phyloP scores from a whole-genome alignment of 805 yeast species.

The Cyberlindnera euphorbiae region DNA sequence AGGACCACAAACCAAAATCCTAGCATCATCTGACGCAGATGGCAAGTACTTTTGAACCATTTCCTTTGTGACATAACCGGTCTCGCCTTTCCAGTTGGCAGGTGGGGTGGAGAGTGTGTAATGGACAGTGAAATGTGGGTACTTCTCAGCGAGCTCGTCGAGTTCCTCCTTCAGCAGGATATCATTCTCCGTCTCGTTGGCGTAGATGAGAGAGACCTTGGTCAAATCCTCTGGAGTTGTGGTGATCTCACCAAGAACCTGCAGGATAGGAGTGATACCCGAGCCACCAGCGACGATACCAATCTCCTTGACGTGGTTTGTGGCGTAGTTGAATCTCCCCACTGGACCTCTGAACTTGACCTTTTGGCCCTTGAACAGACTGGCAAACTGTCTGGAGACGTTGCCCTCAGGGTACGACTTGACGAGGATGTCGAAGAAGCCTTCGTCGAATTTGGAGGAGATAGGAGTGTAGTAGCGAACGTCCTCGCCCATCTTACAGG shows the following conservation, averaged over 20 bases:
- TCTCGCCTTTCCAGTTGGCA: slow-evolving; percentile 48
- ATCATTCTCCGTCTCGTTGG: slow-evolving; percentile 74
- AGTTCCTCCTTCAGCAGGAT: slow-evolving; percentile 67
- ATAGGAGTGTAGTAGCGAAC: slow-evolving; percentile 75
- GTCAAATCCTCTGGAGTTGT: slow-evolving; percentile 67
- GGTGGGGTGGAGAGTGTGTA: slow-evolving; percentile 55
- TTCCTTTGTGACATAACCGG: slow-evolving; percentile 58
- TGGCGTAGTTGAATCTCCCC: slow-evolving; percentile 59
- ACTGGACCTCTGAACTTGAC: slow-evolving; percentile 77
- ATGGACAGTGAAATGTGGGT: slow-evolving; percentile 57
- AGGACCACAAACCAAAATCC: slow-evolving; percentile 73
- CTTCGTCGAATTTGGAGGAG: slow-evolving; percentile 62
- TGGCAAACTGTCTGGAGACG: slow-evolving; percentile 64
- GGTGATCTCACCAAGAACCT: slow-evolving; percentile 65
- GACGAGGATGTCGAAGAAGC: slow-evolving; percentile 71
- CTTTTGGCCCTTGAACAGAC: slow-evolving; percentile 56
- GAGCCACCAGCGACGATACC: slow-evolving; percentile 81
- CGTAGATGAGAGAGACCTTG: slow-evolving; percentile 56
- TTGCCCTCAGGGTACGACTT: slow-evolving; percentile 71
- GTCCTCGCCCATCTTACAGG: slow-evolving; percentile 42
- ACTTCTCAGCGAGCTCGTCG: slow-evolving; percentile 60
- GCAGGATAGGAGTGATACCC: slow-evolving; percentile 87
- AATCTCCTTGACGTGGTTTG: slow-evolving; percentile 57
- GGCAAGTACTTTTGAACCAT: slow-evolving; percentile 53
- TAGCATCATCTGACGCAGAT: slow-evolving; percentile 39